Percentiles rank a stretch among this genome's conserved stretches.
These are phyloP conservation scores for Lycium ferocissimum DNA, from an alignment of 257 asterid species.

Conservation along the genomic window DNA sequence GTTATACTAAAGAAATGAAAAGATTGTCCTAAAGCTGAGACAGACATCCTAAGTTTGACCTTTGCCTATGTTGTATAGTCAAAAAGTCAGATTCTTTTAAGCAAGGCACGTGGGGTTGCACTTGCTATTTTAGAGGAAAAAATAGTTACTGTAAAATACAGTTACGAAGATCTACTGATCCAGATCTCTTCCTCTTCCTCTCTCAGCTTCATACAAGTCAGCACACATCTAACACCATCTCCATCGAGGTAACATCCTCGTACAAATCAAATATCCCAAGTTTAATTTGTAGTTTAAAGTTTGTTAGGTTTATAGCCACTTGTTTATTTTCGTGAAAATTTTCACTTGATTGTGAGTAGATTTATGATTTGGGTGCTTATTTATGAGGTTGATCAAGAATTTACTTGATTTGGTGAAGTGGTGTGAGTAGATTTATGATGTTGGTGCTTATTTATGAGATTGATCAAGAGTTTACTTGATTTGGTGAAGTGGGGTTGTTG, in stretches of 20 bases:
- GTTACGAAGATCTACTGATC: slow-evolving; percentile 25
- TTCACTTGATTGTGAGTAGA: not conserved
- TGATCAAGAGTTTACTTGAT: not conserved
- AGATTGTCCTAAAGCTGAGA: not conserved
- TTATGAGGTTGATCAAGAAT: not conserved
- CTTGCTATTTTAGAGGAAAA: not conserved
- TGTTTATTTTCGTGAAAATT: not conserved
- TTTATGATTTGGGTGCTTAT: too few relatives aligned
- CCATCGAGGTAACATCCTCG: slow-evolving; percentile 18
- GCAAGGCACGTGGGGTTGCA: slow-evolving; percentile 11
- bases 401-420: not conserved
- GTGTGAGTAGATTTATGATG: not conserved
- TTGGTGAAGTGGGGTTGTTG: not conserved
- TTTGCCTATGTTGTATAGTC: not conserved
- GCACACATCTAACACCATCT: not conserved
- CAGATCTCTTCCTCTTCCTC: slow-evolving; percentile 1
- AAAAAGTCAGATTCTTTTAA: not conserved
- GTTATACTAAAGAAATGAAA: not conserved
- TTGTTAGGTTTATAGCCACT: not conserved
- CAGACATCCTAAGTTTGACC: not conserved
- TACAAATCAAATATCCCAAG: not conserved
- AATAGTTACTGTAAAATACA: not conserved
- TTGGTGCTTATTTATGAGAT: not conserved
- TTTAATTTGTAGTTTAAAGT: not conserved
- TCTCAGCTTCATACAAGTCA: slow-evolving; percentile 17